Evolutionary conservation across 306 rosid genomes (phyloP).

Genomic region (Pueraria montana): DNA sequence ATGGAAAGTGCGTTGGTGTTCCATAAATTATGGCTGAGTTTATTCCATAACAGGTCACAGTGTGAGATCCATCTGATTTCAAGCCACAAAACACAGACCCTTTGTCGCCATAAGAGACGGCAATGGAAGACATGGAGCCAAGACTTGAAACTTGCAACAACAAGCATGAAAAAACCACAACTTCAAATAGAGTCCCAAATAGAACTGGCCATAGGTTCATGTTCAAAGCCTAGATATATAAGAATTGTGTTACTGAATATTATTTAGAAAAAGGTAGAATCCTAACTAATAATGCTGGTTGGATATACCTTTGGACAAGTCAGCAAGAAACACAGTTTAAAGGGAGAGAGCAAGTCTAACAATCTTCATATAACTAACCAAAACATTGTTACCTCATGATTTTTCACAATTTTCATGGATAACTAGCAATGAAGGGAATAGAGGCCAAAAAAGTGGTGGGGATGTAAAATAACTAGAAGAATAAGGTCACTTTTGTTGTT

Average conservation of each 20-base stretch:
- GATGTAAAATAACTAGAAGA: not conserved
- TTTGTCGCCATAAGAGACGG: constrained; percentile 89
- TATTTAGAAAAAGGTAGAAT: constrained; percentile 22
- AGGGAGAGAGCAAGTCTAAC: not conserved
- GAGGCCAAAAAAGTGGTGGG: not conserved
- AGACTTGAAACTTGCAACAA: constrained; percentile 67
- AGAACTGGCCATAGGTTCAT: constrained; percentile 54
- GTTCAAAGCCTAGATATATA: constrained; percentile 50
- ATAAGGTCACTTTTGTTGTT: not conserved
- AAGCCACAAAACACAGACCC: constrained; percentile 85
- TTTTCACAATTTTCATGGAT: constrained; percentile 29
- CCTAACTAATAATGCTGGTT: not conserved
- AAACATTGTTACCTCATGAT: not conserved
- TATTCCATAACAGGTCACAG: constrained; percentile 81
- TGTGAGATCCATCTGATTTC: constrained; percentile 90
- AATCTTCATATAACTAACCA: not conserved
- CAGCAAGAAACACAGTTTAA: not conserved
- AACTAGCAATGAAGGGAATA: constrained; percentile 34
- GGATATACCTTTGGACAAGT: not conserved
- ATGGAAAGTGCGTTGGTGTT: constrained; percentile 72
- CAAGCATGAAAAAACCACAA: constrained; percentile 62
- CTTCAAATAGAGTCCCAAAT: constrained; percentile 43
- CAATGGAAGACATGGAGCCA: constrained; percentile 93
- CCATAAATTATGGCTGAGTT: constrained; percentile 82
- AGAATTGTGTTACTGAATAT: constrained; percentile 38